phyloP scores from a whole-genome alignment of 2,329 filamentous ascomycete genomes.

The Magnaporthales sp. region DNA sequence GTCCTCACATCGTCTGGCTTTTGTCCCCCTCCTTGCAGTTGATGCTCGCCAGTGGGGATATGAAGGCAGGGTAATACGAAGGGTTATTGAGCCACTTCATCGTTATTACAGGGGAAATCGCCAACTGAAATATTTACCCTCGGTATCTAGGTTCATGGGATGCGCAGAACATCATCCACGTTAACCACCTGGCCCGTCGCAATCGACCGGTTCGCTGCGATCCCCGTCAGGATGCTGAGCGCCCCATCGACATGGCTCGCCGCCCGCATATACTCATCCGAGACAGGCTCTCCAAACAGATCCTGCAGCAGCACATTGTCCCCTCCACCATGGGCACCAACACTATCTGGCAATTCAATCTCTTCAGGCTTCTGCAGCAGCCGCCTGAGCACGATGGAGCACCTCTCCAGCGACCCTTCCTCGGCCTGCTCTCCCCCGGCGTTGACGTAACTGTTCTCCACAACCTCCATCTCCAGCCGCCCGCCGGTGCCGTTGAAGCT shows the following conservation, averaged over 20 bases:
- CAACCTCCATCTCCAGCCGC: slow-evolving; percentile 50
- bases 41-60: no score
- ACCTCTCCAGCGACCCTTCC: slow-evolving; percentile 43
- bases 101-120: no score
- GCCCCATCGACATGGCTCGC: slow-evolving; percentile 52
- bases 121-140: neutral
- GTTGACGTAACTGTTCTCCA: slow-evolving; percentile 54
- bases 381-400: slow-evolving; percentile 39
- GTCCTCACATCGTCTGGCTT: no score
- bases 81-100: no score
- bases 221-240: slow-evolving; percentile 49
- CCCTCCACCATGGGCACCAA: slow-evolving; percentile 52
- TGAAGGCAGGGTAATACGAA: no score
- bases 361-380: slow-evolving; percentile 48
- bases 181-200: slow-evolving; percentile 46
- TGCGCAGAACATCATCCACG: slow-evolving; percentile 39
- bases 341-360: slow-evolving; percentile 40
- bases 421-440: slow-evolving; percentile 47
- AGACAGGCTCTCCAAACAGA: slow-evolving; percentile 43
- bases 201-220: slow-evolving; percentile 50
- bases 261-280: slow-evolving; percentile 43
- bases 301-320: slow-evolving; percentile 49
- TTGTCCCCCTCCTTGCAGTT: no score
- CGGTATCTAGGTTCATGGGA: slow-evolving; percentile 14
- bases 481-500: slow-evolving; percentile 51